Conservation (phyloP, 345 rosid species). For the Citrus trifoliata region DNA sequence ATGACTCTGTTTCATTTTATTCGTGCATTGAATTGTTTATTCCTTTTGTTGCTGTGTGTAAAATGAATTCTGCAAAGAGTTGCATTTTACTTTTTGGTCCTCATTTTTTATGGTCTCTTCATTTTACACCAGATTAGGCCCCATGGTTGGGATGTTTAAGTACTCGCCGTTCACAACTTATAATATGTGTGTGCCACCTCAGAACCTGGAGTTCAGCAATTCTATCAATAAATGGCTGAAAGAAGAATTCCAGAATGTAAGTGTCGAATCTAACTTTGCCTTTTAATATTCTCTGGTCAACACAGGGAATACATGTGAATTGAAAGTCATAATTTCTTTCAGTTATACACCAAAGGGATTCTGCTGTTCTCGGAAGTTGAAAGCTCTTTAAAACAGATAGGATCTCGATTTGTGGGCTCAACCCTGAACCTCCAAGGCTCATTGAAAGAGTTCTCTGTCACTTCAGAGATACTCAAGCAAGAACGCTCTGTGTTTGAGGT, state of each 20-base stretch:
- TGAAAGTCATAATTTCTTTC: slow-evolving; percentile 8
- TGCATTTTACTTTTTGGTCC: slow-evolving; percentile 1
- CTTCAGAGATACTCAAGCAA: slow-evolving; percentile 62
- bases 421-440: slow-evolving; percentile 43
- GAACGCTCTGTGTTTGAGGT: slow-evolving; percentile 71
- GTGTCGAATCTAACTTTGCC: slow-evolving; percentile 17
- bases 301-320: slow-evolving; percentile 2
- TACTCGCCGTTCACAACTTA: slow-evolving; percentile 73
- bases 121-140: slow-evolving; percentile 61
- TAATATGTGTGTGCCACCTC: slow-evolving; percentile 70
- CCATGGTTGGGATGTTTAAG: slow-evolving; percentile 83
- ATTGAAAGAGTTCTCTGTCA: slow-evolving; percentile 43
- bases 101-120: slow-evolving; percentile 3
- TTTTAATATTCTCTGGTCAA: neutral
- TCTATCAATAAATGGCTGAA: slow-evolving; percentile 45
- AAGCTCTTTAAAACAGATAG: slow-evolving; percentile 48
- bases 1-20: neutral
- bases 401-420: slow-evolving; percentile 39
- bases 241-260: slow-evolving; percentile 58
- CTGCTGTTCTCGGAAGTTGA: slow-evolving; percentile 56
- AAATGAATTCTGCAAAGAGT: neutral
- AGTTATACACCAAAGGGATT: slow-evolving; percentile 66
- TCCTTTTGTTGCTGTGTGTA: neutral
- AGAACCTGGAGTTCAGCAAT: slow-evolving; percentile 57
- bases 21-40: neutral